Percentiles rank a stretch among this genome's conserved stretches.
Conservation (phyloP, 768 basidiomycete genomes). For the Pleurotus tuoliensis region DNA sequence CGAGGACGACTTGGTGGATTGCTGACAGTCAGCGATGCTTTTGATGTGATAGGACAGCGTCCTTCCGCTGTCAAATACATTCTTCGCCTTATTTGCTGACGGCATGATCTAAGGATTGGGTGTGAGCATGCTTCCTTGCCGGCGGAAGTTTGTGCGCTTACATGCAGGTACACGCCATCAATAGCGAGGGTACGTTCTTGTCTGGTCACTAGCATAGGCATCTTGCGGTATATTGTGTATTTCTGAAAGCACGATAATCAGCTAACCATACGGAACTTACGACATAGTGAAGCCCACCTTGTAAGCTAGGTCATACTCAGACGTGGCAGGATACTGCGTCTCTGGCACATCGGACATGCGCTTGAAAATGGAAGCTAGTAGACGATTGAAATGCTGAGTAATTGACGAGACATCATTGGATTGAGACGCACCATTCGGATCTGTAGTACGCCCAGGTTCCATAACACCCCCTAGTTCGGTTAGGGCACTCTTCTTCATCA, state of each 20-base stretch:
- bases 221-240: conserved; percentile 90
- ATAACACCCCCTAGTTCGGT: conserved; percentile 66
- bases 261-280: neutral
- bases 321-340: conserved; percentile 50
- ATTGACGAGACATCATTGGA: too few species aligned
- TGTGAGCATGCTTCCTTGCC: neutral
- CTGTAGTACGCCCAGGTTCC: conserved; percentile 68
- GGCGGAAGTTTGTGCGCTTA: conserved; percentile 19
- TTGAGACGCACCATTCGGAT: conserved; percentile 75
- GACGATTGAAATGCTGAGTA: neutral
- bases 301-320: conserved; percentile 83
- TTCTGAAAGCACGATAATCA: conserved; percentile 42
- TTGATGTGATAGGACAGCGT: conserved; percentile 93
- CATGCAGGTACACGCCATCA: conserved; percentile 92
- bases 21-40: conserved; percentile 78
- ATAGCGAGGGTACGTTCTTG: conserved; percentile 91
- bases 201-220: conserved; percentile 88
- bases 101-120: conserved; percentile 71
- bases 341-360: conserved; percentile 74
- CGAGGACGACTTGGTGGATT: conserved; percentile 74
- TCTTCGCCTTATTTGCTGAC: conserved; percentile 68
- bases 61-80: conserved; percentile 85
- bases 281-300: conserved; percentile 47
- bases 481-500: conserved; percentile 77
- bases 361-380: conserved; percentile 88